A percentile compares a stretch with the other conserved stretches of the same genome.
Conservation (phyloP, 768 basidiomycete species). For the Mrakia hoshinonis region DNA sequence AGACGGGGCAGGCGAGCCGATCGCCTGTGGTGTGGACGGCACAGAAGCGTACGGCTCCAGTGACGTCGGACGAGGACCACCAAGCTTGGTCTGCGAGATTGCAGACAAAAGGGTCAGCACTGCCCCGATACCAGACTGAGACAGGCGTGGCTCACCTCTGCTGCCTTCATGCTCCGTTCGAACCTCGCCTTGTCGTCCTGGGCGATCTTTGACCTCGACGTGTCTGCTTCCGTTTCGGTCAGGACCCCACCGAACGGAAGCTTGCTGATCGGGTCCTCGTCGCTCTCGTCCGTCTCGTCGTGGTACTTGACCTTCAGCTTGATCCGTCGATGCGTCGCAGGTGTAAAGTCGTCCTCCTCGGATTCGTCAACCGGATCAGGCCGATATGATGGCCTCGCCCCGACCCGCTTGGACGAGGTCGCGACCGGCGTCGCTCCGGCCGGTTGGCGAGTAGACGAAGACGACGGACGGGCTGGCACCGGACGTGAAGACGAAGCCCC, state of each 20-base stretch:
- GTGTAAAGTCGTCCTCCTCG: not conserved
- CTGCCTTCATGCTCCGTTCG: conserved; percentile 59
- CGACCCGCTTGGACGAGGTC: not conserved
- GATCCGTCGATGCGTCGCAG: not conserved
- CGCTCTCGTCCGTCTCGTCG: conserved; percentile 22
- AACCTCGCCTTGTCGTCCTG: conserved; percentile 59
- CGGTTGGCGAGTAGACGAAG: not conserved
- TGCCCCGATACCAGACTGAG: not conserved
- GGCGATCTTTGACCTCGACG: conserved; percentile 56
- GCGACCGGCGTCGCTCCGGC: not conserved
- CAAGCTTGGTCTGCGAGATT: not conserved
- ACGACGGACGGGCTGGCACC: not conserved
- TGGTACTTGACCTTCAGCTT: not conserved
- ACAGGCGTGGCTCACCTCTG: conserved; percentile 54
- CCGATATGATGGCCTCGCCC: not conserved
- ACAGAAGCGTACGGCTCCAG: not conserved
- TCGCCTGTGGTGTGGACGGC: not conserved
- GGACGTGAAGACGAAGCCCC: too few relatives aligned
- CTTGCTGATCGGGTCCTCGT: conserved; percentile 43
- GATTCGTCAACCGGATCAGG: not conserved
- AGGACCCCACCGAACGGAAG: conserved; percentile 80
- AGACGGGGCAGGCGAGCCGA: conserved; percentile 7
- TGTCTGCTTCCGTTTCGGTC: conserved; percentile 59
- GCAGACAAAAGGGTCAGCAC: too few relatives aligned
- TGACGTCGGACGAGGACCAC: not conserved